Base-by-base conservation (phyloP, 768 basidiomycete genomes). In the Naematelia encephala region DNA sequence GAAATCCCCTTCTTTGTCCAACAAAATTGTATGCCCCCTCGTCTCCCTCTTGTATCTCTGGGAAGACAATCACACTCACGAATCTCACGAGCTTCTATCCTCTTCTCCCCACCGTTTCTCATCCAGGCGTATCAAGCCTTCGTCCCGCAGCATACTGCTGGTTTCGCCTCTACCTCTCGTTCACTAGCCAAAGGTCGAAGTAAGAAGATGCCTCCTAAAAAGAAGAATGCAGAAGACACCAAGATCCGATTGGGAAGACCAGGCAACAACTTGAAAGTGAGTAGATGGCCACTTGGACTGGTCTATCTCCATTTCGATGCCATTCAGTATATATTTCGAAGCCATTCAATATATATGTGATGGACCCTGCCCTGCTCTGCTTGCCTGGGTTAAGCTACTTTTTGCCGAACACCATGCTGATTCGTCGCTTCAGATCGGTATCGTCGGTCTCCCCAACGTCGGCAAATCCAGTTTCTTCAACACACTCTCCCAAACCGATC, bases 391-490 rank as follows among this genome's bases (percentile, higher is more conserved):
- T 16, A 8, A 39, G 34, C 34, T 39, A 16, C 34, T n/a, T n/a
- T n/a, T n/a, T n/a, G n/a, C n/a, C n/a, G n/a, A 30, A 34, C 11
- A 25, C 10, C 14, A 16, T 30, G 14, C 57, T 46, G 39, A 46
- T n/a, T n/a, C 49, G 14, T 22, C 25, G 34, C 8, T 39, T 23
- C 16, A 93, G 85, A 89, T 97, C 73, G 96, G 96, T 76, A 94
- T 96, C 83, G 94, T 97, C 82, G 93, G 90, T 76, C 79, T 96
- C 42, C 92, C 94, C 54, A 97, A 99, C 77, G 94, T 98, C 67
- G 96, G 96, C 63, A 98, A 99, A 79, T 92, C 90, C 0, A 96
- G 92, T n/a, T 94, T 98, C 80, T 99, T 99, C 85, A 99, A 99
- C 78, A 88, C 83, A 39, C 84, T 98, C 53, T 93, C 94, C 28